Conservation (phyloP, 805 yeast genomes). For the Yarrowia sp. region DNA sequence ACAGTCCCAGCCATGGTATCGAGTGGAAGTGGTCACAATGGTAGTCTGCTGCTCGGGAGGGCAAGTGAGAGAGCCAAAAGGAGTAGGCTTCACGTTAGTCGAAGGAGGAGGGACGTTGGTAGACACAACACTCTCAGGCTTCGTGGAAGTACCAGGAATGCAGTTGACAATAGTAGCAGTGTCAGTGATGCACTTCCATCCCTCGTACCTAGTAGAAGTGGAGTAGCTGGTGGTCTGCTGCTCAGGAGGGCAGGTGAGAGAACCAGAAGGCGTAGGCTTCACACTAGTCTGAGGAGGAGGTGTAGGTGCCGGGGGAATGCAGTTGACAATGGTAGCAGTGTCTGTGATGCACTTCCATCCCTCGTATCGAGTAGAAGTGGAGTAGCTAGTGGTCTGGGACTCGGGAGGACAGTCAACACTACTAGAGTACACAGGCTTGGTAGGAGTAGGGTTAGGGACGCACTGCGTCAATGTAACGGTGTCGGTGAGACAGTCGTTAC, state of each 20-base stretch:
- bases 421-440: too few species aligned
- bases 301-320: not conserved
- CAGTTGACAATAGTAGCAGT: not conserved
- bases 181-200: conserved; percentile 1
- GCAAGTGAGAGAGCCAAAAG: not conserved
- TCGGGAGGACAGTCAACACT: too few species aligned
- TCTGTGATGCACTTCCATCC: not conserved
- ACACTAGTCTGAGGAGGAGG: not conserved
- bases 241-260: not conserved
- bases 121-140: not conserved
- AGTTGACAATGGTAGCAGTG: not conserved
- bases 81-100: not conserved
- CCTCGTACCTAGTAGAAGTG: not conserved
- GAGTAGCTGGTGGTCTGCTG: not conserved
- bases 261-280: not conserved
- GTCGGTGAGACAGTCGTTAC: not conserved
- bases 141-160: not conserved
- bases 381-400: not conserved
- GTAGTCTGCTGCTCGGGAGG: conserved; percentile 8
- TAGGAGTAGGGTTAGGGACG: not conserved
- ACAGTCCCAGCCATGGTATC: not conserved
- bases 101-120: not conserved
- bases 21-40: not conserved
- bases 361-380: not conserved
- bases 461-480: too few species aligned